Percentiles rank a stretch among this genome's conserved stretches.
phyloP scores from a whole-genome alignment of 805 yeast species.

The Millerago galiae region DNA sequence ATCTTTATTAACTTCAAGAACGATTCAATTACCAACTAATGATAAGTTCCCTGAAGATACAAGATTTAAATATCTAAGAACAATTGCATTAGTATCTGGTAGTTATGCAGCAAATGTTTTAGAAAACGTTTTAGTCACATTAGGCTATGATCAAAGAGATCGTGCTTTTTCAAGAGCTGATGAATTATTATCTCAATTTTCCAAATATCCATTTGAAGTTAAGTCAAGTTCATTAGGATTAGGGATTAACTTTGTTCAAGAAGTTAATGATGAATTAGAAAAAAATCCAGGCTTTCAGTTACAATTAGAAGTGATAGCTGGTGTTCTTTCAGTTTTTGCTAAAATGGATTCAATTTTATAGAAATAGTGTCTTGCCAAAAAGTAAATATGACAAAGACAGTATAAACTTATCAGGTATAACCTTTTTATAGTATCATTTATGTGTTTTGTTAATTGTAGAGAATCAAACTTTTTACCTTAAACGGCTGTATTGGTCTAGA shows the following conservation, averaged over 20 bases:
- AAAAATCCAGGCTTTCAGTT: constrained; percentile 41
- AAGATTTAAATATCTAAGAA: constrained; percentile 65
- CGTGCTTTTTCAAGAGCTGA: constrained; percentile 93
- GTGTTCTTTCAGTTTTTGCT: constrained; percentile 83
- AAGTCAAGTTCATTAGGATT: constrained; percentile 57
- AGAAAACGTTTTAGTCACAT: constrained; percentile 73
- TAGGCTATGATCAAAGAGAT: constrained; percentile 85
- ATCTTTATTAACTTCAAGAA: constrained; percentile 64
- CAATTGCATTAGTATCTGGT: constrained; percentile 78
- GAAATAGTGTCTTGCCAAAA: not conserved
- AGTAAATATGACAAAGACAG: not conserved
- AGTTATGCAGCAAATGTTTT: constrained; percentile 95
- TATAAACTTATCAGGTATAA: too few relatives aligned
- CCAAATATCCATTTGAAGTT: constrained; percentile 77
- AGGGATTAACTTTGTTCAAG: constrained; percentile 58
- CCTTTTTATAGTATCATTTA: not conserved
- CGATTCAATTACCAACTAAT: constrained; percentile 48
- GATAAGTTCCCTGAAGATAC: constrained; percentile 65
- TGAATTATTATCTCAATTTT: constrained; percentile 72
- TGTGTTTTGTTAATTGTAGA: not conserved
- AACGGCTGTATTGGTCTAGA: too few relatives aligned
- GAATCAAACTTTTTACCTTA: too few relatives aligned
- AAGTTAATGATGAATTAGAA: constrained; percentile 38
- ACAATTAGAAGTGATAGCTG: constrained; percentile 85
- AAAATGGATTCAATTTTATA: constrained; percentile 86